Conservation (phyloP, 2,329 filamentous ascomycete genomes). For the Colletotrichum melonis region DNA sequence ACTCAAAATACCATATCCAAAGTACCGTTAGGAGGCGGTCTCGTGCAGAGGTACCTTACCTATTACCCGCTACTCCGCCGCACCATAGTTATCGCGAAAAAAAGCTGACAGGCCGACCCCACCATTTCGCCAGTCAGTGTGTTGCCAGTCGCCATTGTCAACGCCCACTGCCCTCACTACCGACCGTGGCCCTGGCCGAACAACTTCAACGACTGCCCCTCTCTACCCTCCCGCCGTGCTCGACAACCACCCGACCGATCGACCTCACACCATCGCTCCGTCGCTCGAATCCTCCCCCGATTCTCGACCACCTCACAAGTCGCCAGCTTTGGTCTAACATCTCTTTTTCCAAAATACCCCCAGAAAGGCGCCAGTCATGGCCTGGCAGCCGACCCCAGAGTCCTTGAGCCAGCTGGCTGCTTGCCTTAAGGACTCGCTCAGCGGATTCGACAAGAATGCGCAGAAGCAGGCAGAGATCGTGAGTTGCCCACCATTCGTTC, state of each 20-base stretch:
- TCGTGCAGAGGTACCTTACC: slow-evolving; percentile 8
- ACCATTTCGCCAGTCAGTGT: slow-evolving; percentile 26
- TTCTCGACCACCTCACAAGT: slow-evolving; percentile 15
- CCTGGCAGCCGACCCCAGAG: slow-evolving; percentile 92
- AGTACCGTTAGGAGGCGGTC: not conserved
- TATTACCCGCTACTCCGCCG: slow-evolving; percentile 31
- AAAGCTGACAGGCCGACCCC: slow-evolving; percentile 37
- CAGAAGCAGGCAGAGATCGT: slow-evolving; percentile 93
- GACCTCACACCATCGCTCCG: slow-evolving; percentile 6
- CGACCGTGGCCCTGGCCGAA: slow-evolving; percentile 15
- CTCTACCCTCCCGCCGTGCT: slow-evolving; percentile 16
- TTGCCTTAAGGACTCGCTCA: slow-evolving; percentile 92
- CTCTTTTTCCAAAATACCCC: slow-evolving; percentile 18
- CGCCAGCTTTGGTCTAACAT: slow-evolving; percentile 25
- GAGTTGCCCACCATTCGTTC: slow-evolving; percentile 47
- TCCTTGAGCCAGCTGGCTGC: slow-evolving; percentile 89
- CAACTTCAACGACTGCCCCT: slow-evolving; percentile 35
- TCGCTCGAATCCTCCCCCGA: slow-evolving; percentile 22
- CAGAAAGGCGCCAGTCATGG: slow-evolving; percentile 67
- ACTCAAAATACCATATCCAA: not conserved
- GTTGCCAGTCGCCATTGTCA: slow-evolving; percentile 25
- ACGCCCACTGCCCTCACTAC: slow-evolving; percentile 19
- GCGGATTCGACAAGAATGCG: slow-evolving; percentile 79
- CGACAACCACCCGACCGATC: slow-evolving; percentile 4
- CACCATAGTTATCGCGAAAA: slow-evolving; percentile 37